Evolutionary conservation across 1,284 basidiomycete genomes (phyloP).

Genomic region (Austroboletus niveus): DNA sequence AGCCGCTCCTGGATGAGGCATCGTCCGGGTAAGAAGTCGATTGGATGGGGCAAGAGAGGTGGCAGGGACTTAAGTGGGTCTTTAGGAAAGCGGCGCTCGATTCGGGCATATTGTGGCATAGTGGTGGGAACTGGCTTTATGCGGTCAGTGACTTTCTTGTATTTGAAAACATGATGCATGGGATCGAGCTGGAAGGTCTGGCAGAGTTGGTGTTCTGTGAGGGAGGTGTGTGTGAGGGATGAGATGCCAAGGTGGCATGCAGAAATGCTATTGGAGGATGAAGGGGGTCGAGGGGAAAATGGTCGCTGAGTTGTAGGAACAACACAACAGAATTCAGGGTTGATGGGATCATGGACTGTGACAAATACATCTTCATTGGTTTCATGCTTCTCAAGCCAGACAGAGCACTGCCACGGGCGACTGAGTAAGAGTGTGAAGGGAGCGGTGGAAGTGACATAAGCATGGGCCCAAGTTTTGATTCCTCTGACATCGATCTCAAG

Average conservation of each 20-base stretch:
- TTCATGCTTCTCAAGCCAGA: neutral
- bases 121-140: constrained; percentile 13
- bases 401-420: constrained; percentile 17
- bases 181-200: neutral
- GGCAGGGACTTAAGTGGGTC: constrained; percentile 2
- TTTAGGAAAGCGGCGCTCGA: constrained; percentile 8
- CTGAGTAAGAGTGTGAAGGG: constrained; percentile 19
- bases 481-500: constrained; percentile 14
- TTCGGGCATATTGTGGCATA: constrained; percentile 15
- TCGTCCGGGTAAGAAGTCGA: neutral
- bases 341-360: constrained; percentile 4
- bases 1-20: neutral
- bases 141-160: neutral
- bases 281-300: too few species aligned
- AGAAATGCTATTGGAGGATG: too few species aligned
- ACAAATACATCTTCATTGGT: constrained; percentile 2
- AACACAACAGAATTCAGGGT: neutral
- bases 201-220: neutral
- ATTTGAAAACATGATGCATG: neutral
- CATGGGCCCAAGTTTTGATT: constrained; percentile 20
- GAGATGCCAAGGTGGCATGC: neutral
- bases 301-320: neutral
- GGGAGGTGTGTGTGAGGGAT: neutral
- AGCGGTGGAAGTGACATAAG: constrained; percentile 14
- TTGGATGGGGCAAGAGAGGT: neutral